Evolutionary conservation across 192 early-diverging fungal genomes (phyloP).

Genomic region (Phlyctochytrium planicorne): DNA sequence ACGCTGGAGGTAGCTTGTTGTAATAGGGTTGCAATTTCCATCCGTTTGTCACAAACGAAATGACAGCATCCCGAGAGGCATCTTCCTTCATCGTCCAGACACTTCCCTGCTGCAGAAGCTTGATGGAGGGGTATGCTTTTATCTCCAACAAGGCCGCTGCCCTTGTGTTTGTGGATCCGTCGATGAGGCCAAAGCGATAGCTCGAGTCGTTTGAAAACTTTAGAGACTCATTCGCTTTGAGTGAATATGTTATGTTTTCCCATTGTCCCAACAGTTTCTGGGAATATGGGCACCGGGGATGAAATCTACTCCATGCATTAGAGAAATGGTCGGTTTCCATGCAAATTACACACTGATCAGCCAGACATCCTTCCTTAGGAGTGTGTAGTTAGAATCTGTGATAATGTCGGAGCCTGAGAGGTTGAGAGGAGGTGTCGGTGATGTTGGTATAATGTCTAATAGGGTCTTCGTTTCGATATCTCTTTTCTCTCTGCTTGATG

Average conservation of each 20-base stretch:
- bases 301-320: not conserved
- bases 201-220: conserved; percentile 12
- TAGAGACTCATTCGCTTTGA: conserved; percentile 16
- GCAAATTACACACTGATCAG: conserved; percentile 9
- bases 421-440: too few relatives aligned
- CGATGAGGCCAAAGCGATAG: conserved; percentile 13
- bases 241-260: not conserved
- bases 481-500: too few relatives aligned
- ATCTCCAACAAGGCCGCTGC: conserved; percentile 20
- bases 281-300: conserved; percentile 14
- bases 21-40: conserved; percentile 16
- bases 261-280: conserved; percentile 10
- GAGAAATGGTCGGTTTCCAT: not conserved
- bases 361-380: conserved; percentile 13
- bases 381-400: conserved; percentile 22
- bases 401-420: not conserved
- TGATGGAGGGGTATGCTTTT: conserved; percentile 20
- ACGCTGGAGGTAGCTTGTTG: conserved; percentile 18
- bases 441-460: too few relatives aligned
- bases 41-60: conserved; percentile 14
- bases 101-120: conserved; percentile 19
- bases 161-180: conserved; percentile 13
- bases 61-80: conserved; percentile 1
- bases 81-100: conserved; percentile 21
- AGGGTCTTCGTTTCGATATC: too few relatives aligned